Evolutionary conservation across 1,139 yeast genomes (phyloP).

Genomic region (Kodamaea arcana): DNA sequence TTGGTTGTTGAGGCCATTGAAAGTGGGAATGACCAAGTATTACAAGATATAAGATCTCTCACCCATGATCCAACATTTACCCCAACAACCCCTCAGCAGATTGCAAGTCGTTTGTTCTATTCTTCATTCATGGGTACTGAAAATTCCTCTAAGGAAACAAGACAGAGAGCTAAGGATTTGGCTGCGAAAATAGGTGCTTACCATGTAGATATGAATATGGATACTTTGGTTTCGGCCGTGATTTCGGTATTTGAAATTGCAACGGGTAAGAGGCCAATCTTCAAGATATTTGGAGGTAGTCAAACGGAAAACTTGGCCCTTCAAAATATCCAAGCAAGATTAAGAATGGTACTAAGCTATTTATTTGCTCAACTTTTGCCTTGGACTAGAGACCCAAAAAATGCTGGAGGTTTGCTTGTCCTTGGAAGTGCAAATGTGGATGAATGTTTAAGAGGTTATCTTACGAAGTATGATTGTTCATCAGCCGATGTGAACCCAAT

Average conservation of each 20-base stretch:
- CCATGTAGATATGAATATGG: constrained; percentile 92
- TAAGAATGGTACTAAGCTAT: constrained; percentile 91
- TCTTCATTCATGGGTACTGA: constrained; percentile 94
- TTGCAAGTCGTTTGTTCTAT: constrained; percentile 74
- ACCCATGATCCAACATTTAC: constrained; percentile 55
- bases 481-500: constrained; percentile 96
- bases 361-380: constrained; percentile 92
- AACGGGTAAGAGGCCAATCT: constrained; percentile 84
- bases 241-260: constrained; percentile 77
- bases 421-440: constrained; percentile 98
- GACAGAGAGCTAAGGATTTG: constrained; percentile 75
- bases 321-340: constrained; percentile 93
- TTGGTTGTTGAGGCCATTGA: constrained; percentile 64
- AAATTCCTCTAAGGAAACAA: constrained; percentile 85
- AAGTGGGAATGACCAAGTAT: constrained; percentile 61
- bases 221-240: constrained; percentile 69
- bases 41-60: constrained; percentile 65
- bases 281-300: constrained; percentile 90
- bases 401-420: constrained; percentile 77
- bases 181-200: constrained; percentile 79
- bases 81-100: constrained; percentile 71
- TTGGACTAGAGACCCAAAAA: constrained; percentile 68
- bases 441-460: constrained; percentile 89
- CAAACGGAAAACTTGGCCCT: constrained; percentile 86
- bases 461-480: constrained; percentile 95